A percentile compares a stretch with the other conserved stretches of the same genome.
phyloP scores from a whole-genome alignment of 257 asterid species.

The Lithospermum erythrorhizon region DNA sequence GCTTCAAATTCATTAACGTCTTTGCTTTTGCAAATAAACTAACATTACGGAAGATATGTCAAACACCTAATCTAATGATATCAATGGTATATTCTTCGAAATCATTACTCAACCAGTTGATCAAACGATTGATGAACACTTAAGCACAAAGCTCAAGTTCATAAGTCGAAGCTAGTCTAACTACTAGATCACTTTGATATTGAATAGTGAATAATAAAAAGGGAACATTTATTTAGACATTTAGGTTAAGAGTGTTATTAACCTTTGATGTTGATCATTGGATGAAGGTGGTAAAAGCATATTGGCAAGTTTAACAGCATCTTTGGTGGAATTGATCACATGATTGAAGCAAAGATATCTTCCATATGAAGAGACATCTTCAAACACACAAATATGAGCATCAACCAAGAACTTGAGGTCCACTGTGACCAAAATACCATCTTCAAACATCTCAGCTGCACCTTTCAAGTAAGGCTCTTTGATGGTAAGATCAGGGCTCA shows the following conservation, averaged over 20 bases:
- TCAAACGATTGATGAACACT: too few relatives aligned
- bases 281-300: conserved; percentile 33
- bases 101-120: too few relatives aligned
- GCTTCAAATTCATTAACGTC: too few relatives aligned
- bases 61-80: too few relatives aligned
- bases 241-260: not conserved
- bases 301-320: conserved; percentile 47
- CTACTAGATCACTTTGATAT: too few relatives aligned
- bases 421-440: conserved; percentile 75
- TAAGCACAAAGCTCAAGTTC: too few relatives aligned
- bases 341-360: conserved; percentile 75
- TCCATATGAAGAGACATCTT: conserved; percentile 71
- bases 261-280: conserved; percentile 14
- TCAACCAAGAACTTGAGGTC: conserved; percentile 65
- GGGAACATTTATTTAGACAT: too few relatives aligned
- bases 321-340: conserved; percentile 41
- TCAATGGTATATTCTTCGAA: too few relatives aligned
- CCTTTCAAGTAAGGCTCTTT: conserved; percentile 80
- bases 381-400: conserved; percentile 78
- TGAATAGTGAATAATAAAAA: too few relatives aligned
- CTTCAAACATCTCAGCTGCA: conserved; percentile 78
- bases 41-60: too few relatives aligned
- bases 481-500: conserved; percentile 50
- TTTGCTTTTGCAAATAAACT: too few relatives aligned
- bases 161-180: too few relatives aligned